These are phyloP conservation scores for Populus tremula DNA, from an alignment of 345 rosid genomes.

Conservation along the genomic window DNA sequence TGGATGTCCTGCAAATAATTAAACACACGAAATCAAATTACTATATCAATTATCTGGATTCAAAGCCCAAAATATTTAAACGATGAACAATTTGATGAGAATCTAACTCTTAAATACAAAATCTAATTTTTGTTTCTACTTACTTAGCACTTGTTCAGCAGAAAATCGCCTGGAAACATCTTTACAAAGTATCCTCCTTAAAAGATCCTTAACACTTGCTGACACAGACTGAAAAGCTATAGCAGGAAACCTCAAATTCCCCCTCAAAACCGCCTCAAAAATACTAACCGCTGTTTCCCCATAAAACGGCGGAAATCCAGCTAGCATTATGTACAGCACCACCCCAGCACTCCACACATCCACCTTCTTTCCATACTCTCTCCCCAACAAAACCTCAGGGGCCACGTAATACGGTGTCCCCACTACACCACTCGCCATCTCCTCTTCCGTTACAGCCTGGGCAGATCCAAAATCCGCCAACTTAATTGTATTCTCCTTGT, in stretches of 20 bases:
- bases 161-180: constrained; percentile 71
- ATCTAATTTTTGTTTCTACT: constrained; percentile 13
- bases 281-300: constrained; percentile 69
- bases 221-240: constrained; percentile 48
- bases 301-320: constrained; percentile 70
- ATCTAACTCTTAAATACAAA: background rate
- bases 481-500: constrained; percentile 34
- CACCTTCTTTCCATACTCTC: constrained; percentile 65
- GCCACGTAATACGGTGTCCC: constrained; percentile 90
- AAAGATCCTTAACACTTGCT: constrained; percentile 53
- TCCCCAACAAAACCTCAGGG: constrained; percentile 74
- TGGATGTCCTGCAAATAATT: constrained; percentile 22
- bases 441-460: constrained; percentile 26
- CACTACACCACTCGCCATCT: constrained; percentile 46
- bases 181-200: constrained; percentile 75
- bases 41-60: too few relatives aligned
- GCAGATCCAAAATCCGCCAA: constrained; percentile 81
- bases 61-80: too few relatives aligned
- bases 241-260: constrained; percentile 64
- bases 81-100: too few relatives aligned
- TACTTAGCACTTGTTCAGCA: constrained; percentile 74
- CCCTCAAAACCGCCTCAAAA: constrained; percentile 62
- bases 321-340: constrained; percentile 64
- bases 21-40: background rate
- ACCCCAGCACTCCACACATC: constrained; percentile 90